Percentiles rank a stretch among this genome's conserved stretches.
These are phyloP conservation scores for Carpinus fangiana DNA, from an alignment of 306 rosid species.

Conservation along the genomic window DNA sequence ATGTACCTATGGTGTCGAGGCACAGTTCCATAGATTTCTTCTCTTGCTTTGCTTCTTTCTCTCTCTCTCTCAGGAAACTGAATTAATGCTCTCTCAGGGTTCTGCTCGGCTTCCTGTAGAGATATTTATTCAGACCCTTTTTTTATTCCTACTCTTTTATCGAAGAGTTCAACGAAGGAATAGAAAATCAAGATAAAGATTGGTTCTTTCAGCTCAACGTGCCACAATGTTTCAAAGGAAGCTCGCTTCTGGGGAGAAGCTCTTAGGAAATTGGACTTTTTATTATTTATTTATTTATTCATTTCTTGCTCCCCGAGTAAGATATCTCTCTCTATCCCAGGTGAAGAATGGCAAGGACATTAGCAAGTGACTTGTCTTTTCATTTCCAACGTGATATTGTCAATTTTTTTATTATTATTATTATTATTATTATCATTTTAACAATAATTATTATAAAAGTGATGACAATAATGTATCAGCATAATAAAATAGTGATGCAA, in stretches of 20 bases:
- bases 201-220: neutral
- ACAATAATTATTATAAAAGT: too few relatives aligned
- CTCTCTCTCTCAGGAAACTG: neutral
- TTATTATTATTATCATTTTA: too few relatives aligned
- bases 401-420: too few relatives aligned
- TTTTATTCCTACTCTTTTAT: neutral
- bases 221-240: neutral
- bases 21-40: neutral
- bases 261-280: neutral
- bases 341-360: too few relatives aligned
- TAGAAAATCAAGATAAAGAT: neutral
- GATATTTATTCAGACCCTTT: neutral
- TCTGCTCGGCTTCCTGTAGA: neutral
- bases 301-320: neutral
- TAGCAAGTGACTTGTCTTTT: too few relatives aligned
- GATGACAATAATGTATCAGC: too few relatives aligned
- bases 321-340: neutral
- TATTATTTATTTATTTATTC: too few relatives aligned
- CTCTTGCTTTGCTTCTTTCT: slow-evolving; percentile 2
- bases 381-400: too few relatives aligned
- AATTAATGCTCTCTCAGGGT: neutral
- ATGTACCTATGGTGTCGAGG: neutral
- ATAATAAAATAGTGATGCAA: too few relatives aligned
- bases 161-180: neutral
- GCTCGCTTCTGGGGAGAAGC: neutral